Conservation (phyloP, 2,329 filamentous ascomycete species). For the Trichophyton schoenleinii region DNA sequence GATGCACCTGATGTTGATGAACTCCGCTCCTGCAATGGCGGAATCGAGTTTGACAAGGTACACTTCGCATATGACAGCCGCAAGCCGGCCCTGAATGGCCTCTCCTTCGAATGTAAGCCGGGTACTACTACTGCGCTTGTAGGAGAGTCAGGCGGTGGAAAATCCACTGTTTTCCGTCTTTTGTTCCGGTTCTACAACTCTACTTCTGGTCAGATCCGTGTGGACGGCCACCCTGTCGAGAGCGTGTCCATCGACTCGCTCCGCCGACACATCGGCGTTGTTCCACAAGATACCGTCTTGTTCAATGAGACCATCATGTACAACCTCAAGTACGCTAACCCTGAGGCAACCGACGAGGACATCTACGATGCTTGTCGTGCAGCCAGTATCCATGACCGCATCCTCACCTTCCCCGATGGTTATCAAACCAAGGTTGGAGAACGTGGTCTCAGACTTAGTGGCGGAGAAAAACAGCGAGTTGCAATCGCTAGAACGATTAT, state of each 20-base stretch:
- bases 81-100: conserved; percentile 68
- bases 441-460: conserved; percentile 71
- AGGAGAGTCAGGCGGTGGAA: conserved; percentile 90
- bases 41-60: conserved; percentile 78
- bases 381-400: conserved; percentile 86
- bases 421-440: conserved; percentile 88
- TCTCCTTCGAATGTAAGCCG: conserved; percentile 73
- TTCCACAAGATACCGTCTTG: conserved; percentile 88
- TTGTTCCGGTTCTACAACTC: conserved; percentile 96
- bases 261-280: conserved; percentile 80
- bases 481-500: conserved; percentile 87
- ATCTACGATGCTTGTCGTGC: conserved; percentile 71
- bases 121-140: conserved; percentile 94
- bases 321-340: conserved; percentile 82
- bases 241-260: conserved; percentile 89
- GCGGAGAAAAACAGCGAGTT: conserved; percentile 86
- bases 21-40: conserved; percentile 59
- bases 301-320: conserved; percentile 96
- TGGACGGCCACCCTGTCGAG: conserved; percentile 75
- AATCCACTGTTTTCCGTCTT: conserved; percentile 89
- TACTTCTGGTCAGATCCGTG: conserved; percentile 61
- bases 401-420: conserved; percentile 72
- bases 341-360: conserved; percentile 64
- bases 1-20: conserved; percentile 56
- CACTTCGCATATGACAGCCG: conserved; percentile 81